Conservation (phyloP, 257 asterid genomes). For the Solanum arcanum region DNA sequence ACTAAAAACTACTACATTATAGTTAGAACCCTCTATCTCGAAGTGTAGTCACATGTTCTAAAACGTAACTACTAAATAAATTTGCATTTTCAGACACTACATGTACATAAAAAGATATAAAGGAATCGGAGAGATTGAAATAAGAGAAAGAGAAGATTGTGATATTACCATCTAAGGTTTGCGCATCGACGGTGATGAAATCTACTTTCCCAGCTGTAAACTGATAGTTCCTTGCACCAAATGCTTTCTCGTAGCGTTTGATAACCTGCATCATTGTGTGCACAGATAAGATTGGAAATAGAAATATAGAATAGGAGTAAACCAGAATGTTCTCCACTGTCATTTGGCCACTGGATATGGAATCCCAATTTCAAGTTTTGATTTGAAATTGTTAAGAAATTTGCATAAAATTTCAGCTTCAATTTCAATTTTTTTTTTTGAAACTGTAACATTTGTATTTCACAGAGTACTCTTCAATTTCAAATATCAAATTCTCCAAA, state of each 20-base stretch:
- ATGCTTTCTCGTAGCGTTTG: conserved; percentile 63
- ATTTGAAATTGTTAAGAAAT: neutral
- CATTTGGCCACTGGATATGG: neutral
- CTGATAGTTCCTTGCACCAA: conserved; percentile 69
- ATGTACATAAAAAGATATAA: neutral
- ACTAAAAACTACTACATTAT: neutral
- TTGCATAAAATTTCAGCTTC: neutral
- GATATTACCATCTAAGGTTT: conserved; percentile 74
- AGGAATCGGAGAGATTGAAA: neutral
- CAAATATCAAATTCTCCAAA: neutral
- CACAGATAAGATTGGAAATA: neutral
- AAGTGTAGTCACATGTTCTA: neutral
- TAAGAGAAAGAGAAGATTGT: neutral
- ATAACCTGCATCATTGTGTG: conserved; percentile 33
- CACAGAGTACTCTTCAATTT: neutral
- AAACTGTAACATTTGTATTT: too few relatives aligned
- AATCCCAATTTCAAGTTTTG: neutral
- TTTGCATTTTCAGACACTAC: neutral
- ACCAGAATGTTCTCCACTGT: neutral
- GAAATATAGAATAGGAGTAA: neutral
- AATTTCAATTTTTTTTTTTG: neutral
- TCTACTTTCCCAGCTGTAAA: conserved; percentile 66
- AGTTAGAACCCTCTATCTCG: neutral
- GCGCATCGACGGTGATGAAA: conserved; percentile 74
- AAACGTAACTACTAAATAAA: neutral